Evolutionary conservation across 306 rosid genomes (phyloP).

Genomic region (Pyrus betulifolia): DNA sequence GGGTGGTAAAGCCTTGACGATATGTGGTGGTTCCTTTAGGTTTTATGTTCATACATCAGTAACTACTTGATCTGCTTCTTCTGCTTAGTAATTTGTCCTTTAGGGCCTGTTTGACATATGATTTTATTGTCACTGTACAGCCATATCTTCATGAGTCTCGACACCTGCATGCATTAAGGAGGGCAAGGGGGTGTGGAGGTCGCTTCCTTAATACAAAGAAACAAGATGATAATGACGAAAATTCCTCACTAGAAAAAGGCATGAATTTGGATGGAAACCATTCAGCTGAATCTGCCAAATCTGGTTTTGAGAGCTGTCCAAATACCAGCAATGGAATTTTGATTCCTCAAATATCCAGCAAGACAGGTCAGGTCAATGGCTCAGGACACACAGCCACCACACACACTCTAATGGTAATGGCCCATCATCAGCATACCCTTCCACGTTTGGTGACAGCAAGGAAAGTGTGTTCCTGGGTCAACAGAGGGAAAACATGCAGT

Average conservation of each 20-base stretch:
- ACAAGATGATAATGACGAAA: slow-evolving; percentile 23
- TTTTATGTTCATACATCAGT: background rate
- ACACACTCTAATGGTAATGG: slow-evolving; percentile 24
- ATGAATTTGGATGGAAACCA: slow-evolving; percentile 17
- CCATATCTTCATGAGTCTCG: slow-evolving; percentile 92
- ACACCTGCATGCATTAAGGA: slow-evolving; percentile 78
- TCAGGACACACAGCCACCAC: slow-evolving; percentile 22
- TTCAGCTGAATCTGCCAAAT: slow-evolving; percentile 17
- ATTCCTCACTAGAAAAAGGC: slow-evolving; percentile 22
- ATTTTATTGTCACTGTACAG: slow-evolving; percentile 30
- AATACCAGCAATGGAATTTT: slow-evolving; percentile 22
- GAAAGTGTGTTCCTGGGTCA: slow-evolving; percentile 37
- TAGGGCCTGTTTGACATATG: background rate
- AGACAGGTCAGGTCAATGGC: slow-evolving; percentile 20
- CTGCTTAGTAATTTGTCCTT: background rate
- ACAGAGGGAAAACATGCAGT: slow-evolving; percentile 34
- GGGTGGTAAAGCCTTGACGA: background rate
- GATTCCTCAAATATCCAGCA: slow-evolving; percentile 27
- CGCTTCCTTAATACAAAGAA: slow-evolving; percentile 80
- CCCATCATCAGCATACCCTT: slow-evolving; percentile 25
- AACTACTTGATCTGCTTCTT: background rate
- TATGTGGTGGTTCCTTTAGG: background rate
- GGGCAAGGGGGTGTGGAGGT: slow-evolving; percentile 86
- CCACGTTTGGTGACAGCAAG: slow-evolving; percentile 24
- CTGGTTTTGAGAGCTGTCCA: slow-evolving; percentile 9